Evolutionary conservation across 306 rosid species (phyloP).

Genomic region (Dalbergia cochinchinensis): DNA sequence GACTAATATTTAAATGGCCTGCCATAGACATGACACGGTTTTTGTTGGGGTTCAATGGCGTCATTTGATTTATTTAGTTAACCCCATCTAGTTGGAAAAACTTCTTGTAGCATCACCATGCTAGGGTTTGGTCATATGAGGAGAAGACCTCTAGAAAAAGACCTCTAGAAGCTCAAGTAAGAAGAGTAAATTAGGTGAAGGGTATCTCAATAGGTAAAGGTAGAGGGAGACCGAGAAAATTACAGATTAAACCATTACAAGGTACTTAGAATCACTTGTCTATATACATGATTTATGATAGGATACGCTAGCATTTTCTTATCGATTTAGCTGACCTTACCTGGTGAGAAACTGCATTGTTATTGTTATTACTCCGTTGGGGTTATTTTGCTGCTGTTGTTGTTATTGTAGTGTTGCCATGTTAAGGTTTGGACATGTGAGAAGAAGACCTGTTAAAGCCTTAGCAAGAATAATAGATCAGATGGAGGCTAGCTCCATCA

Average conservation of each 20-base stretch:
- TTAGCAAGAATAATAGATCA: too few relatives aligned
- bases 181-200: neutral
- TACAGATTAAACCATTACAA: too few relatives aligned
- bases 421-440: too few relatives aligned
- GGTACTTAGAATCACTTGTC: neutral
- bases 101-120: neutral
- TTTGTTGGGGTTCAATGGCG: neutral
- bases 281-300: neutral
- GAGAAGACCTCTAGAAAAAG: neutral
- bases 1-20: neutral
- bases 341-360: neutral
- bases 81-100: neutral
- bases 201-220: neutral
- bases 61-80: neutral
- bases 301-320: neutral
- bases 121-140: neutral
- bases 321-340: neutral
- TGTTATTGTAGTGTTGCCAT: neutral
- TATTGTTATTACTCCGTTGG: neutral
- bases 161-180: too few relatives aligned
- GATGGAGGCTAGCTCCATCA: too few relatives aligned
- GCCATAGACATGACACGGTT: neutral
- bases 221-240: neutral
- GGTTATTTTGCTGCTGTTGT: neutral
- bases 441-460: too few relatives aligned